Conservation (phyloP, 2,329 filamentous ascomycete genomes). For the Onygenales sp. region DNA sequence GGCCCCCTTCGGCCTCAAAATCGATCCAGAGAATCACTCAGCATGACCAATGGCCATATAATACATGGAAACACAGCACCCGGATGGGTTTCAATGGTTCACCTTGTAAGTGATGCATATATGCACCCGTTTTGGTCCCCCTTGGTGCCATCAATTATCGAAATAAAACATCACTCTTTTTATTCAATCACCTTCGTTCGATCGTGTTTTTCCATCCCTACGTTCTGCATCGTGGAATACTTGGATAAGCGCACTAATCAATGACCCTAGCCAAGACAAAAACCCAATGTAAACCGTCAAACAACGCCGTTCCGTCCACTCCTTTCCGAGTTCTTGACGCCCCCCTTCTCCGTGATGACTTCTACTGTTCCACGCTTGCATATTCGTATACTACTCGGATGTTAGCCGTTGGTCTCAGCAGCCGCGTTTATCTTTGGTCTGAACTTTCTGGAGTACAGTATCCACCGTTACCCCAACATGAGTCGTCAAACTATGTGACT, state of each 20-base stretch:
- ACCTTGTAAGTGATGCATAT: constrained; percentile 22
- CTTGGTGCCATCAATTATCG: not conserved
- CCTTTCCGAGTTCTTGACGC: constrained; percentile 87
- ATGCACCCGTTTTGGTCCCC: not conserved
- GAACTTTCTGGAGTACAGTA: constrained; percentile 59
- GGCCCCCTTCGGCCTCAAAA: not conserved
- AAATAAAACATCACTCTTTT: not conserved
- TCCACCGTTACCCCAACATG: constrained; percentile 45
- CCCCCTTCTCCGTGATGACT: constrained; percentile 82
- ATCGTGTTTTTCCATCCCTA: not conserved
- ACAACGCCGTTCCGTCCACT: constrained; percentile 52
- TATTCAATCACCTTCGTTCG: not conserved
- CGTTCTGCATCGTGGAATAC: not conserved
- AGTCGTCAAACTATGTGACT: constrained; percentile 54
- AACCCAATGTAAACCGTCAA: constrained; percentile 10
- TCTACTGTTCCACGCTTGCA: constrained; percentile 84
- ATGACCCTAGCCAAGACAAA: constrained; percentile 17
- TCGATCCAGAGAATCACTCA: not conserved
- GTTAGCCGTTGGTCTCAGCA: constrained; percentile 73
- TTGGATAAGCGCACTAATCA: not conserved
- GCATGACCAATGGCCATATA: not conserved
- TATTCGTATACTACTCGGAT: constrained; percentile 67
- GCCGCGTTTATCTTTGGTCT: constrained; percentile 80
- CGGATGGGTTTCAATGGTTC: constrained; percentile 21
- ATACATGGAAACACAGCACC: not conserved